Conservation (phyloP, 176 grass and related monocot genomes). For the Saccharum officinarum region DNA sequence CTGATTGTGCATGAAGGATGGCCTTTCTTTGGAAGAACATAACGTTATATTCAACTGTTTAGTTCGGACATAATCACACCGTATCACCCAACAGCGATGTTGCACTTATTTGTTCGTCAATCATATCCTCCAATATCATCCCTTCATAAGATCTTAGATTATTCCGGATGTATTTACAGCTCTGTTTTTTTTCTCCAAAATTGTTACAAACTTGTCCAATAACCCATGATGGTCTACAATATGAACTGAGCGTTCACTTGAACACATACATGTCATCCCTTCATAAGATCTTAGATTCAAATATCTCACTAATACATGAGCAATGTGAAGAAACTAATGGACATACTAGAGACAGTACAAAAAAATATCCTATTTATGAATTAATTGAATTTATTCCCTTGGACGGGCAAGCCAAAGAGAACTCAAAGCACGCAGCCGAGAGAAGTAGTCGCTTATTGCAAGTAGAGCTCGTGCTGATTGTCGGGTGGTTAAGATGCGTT, state of each 20-base stretch:
- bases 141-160: constrained; percentile 20
- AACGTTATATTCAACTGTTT: not conserved
- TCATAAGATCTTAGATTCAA: constrained; percentile 8
- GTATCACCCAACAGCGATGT: not conserved
- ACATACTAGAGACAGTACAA: constrained; percentile 19
- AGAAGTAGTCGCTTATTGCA: constrained; percentile 89
- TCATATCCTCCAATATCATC: not conserved
- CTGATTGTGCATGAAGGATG: not conserved
- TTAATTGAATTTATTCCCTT: constrained; percentile 59
- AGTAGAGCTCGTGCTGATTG: constrained; percentile 89
- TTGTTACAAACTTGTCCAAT: constrained; percentile 32
- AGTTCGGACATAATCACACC: not conserved
- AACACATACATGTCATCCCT: constrained; percentile 13
- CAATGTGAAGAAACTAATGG: constrained; percentile 34
- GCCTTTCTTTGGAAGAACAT: constrained; percentile 1
- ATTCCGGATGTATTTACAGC: constrained; percentile 40
- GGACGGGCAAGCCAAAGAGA: constrained; percentile 92
- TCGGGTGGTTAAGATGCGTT: constrained; percentile 81
- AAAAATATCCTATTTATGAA: constrained; percentile 43
- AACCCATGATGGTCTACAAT: constrained; percentile 32
- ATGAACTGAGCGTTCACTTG: constrained; percentile 27
- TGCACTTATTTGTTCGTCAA: not conserved
- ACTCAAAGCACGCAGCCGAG: constrained; percentile 73
- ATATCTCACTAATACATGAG: constrained; percentile 29
- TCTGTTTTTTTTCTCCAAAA: constrained; percentile 28